Evolutionary conservation across 2,329 filamentous ascomycete species (phyloP), one percentile per base, ranked within the genome.

Genomic region (Teratosphaeria pseudoeucalypti): DNA sequence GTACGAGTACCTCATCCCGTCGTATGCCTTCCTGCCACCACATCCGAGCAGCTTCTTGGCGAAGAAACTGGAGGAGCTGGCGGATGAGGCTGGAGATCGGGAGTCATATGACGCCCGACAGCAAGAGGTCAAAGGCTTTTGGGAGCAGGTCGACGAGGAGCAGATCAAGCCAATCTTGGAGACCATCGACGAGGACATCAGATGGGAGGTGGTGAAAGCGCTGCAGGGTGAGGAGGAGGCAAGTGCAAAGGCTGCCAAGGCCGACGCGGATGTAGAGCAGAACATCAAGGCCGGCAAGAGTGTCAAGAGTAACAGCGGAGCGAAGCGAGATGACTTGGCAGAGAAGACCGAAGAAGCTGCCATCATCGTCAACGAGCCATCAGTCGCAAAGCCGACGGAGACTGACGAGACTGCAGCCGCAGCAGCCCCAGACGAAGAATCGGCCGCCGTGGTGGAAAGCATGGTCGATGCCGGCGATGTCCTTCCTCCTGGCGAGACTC

Each of bases 1-100:
- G 81, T 99, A 99, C 76, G 94, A 99, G 77, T 99, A 99, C 72
- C 79, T 99, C 57, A 89, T 99, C 73, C 94, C 94, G 2, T 94
- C 89, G 52, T 91, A 97, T 75, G 90, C 89, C 59, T 89, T 99
- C 66, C 77, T 99, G 34, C 94, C 94, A 23, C 94, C 94, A 0
- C 92, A 97, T 71, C 92, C 92, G 0, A 86, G 87, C 63, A 95
- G 89, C 62, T 96, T 83, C 72, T 75, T 99, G 39, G 92, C 89
- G 9, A 89, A 87, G 75, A 89, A 90, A 71, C 78, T 95, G n/a
- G 81, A 84, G n/a, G 85, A 92, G 67, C 78, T 85, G 57, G 89
- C 90, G 0, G 85, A 88, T 71, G 84, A 90, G 71, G 83, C 87
- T 57, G 85, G 85, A 1, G 84, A 89, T 54, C 76, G 88, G 52